Percentiles rank a stretch among this genome's conserved stretches.
These are phyloP conservation scores for Blastosporella zonata DNA, from an alignment of 1,284 basidiomycete species.

Conservation along the genomic window DNA sequence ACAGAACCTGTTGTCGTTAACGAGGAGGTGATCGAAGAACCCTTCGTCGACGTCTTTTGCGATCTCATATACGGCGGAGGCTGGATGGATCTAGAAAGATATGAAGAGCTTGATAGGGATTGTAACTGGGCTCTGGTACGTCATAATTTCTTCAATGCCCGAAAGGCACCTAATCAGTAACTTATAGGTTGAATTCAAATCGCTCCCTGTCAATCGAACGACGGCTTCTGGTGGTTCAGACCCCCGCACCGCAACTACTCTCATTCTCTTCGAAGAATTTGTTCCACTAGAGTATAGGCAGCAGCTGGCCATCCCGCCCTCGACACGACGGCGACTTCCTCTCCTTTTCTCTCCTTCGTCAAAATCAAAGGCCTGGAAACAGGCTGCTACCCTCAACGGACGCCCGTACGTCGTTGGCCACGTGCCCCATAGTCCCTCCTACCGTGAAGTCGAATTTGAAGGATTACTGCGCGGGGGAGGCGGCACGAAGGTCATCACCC, in stretches of 20 bases:
- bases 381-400: slow-evolving; percentile 72
- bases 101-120: slow-evolving; percentile 75
- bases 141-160: slow-evolving; percentile 16
- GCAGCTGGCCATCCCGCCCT: slow-evolving; percentile 54
- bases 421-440: slow-evolving; percentile 58
- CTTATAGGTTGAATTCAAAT: slow-evolving; percentile 78
- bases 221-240: slow-evolving; percentile 34
- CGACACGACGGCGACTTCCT: slow-evolving; percentile 43
- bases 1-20: slow-evolving; percentile 72
- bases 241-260: slow-evolving; percentile 43
- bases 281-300: slow-evolving; percentile 84
- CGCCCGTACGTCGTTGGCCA: slow-evolving; percentile 70
- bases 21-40: slow-evolving; percentile 80
- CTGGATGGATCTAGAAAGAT: slow-evolving; percentile 74
- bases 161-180: not conserved
- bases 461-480: slow-evolving; percentile 58
- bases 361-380: slow-evolving; percentile 62
- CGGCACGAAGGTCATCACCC: slow-evolving; percentile 60
- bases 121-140: slow-evolving; percentile 90
- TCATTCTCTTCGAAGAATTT: slow-evolving; percentile 85
- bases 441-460: slow-evolving; percentile 78
- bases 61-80: slow-evolving; percentile 80
- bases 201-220: slow-evolving; percentile 43
- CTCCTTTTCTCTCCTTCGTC: slow-evolving; percentile 44
- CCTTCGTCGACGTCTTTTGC: slow-evolving; percentile 84